Evolutionary conservation across 2,329 filamentous ascomycete genomes (phyloP).

Genomic region (Calonectria leucothoes): DNA sequence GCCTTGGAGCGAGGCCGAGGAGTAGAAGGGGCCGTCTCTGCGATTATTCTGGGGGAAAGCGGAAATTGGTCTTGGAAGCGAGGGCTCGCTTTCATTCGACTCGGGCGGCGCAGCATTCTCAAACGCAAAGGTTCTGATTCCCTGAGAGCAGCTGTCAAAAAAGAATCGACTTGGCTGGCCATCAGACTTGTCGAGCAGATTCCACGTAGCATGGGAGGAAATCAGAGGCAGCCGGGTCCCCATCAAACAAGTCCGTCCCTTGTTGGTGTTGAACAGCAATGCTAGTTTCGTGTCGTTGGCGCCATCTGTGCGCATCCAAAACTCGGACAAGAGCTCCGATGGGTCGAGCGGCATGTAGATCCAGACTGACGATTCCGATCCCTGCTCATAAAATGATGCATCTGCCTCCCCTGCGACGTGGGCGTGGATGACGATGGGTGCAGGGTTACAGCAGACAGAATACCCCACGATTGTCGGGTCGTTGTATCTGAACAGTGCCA

Average conservation of each 20-base stretch:
- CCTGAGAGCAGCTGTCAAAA: not conserved
- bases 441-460: constrained; percentile 5
- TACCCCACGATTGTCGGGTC: not conserved
- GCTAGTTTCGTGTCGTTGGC: not conserved
- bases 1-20: not conserved
- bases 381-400: not conserved
- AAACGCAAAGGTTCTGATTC: not conserved
- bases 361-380: not conserved
- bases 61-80: not conserved
- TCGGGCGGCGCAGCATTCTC: not conserved
- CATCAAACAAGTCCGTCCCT: not conserved
- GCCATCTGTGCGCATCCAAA: not conserved
- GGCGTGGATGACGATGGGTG: not conserved
- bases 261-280: not conserved
- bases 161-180: not conserved
- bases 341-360: not conserved
- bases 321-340: not conserved
- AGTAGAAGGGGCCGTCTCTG: not conserved
- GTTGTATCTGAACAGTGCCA: not conserved
- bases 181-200: not conserved
- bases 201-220: not conserved
- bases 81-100: not conserved
- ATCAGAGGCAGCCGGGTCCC: not conserved
- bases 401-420: not conserved
- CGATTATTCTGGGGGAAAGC: not conserved